Percentiles rank a stretch among this genome's conserved stretches.
Conservation (phyloP, 345 rosid species). For the Euphorbia tirucalli region DNA sequence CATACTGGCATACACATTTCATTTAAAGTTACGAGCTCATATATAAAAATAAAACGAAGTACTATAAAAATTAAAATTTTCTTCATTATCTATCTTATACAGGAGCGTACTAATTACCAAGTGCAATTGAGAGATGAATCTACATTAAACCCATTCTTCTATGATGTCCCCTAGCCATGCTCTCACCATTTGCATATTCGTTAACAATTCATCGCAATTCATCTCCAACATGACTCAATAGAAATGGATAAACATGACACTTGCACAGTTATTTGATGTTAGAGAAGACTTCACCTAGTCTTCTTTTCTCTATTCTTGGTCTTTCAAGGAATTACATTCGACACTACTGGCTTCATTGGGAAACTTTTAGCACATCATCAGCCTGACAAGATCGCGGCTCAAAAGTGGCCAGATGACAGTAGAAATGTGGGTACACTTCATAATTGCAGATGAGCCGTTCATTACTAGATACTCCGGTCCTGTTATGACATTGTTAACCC, state of each 20-base stretch:
- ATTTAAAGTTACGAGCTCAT: background rate
- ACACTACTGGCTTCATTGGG: background rate
- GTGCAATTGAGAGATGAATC: too few species aligned
- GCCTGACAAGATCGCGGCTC: background rate
- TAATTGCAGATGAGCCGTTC: background rate
- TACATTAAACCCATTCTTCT: too few species aligned
- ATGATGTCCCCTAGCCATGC: too few species aligned
- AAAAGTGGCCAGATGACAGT: background rate
- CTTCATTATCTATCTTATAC: background rate
- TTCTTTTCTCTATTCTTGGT: background rate
- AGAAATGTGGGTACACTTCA: background rate
- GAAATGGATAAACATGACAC: too few species aligned
- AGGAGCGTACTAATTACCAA: background rate
- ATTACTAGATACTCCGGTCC: slow-evolving; percentile 1
- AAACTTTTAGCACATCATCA: background rate
- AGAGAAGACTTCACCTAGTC: background rate
- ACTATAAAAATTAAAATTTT: too few species aligned
- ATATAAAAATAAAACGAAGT: background rate
- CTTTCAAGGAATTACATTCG: background rate
- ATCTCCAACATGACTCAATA: too few species aligned
- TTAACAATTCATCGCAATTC: too few species aligned
- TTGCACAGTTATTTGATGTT: background rate
- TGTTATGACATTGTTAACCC: background rate
- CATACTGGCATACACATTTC: background rate
- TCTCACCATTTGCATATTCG: background rate